Evolutionary conservation across 805 yeast genomes (phyloP).

Genomic region (Wickerhamiella spandovensis): DNA sequence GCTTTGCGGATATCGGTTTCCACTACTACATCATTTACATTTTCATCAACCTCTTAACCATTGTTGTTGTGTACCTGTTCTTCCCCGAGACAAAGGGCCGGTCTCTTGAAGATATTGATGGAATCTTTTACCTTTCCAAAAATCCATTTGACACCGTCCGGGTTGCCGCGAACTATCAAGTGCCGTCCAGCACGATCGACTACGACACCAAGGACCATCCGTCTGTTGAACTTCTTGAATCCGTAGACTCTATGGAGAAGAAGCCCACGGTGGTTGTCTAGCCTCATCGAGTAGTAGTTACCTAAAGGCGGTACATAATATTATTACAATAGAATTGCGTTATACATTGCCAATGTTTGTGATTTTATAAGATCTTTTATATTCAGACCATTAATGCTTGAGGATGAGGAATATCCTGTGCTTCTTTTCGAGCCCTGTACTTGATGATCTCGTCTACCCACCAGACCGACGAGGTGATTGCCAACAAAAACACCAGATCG

Average conservation of each 20-base stretch:
- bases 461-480: slow-evolving; percentile 67
- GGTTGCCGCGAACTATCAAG: slow-evolving; percentile 9
- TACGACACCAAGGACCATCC: slow-evolving; percentile 6
- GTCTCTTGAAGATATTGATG: slow-evolving; percentile 42
- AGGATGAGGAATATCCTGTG: neutral
- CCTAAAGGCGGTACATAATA: neutral
- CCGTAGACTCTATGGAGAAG: neutral
- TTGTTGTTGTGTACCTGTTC: slow-evolving; percentile 31
- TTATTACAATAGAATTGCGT: neutral
- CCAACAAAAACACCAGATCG: slow-evolving; percentile 52
- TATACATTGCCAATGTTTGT: no score
- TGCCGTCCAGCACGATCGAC: slow-evolving; percentile 7
- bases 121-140: slow-evolving; percentile 18
- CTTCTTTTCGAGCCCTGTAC: slow-evolving; percentile 19
- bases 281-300: no score
- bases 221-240: slow-evolving; percentile 4
- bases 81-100: slow-evolving; percentile 51
- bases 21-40: slow-evolving; percentile 49
- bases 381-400: neutral
- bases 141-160: slow-evolving; percentile 10
- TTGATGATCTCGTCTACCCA: slow-evolving; percentile 76
- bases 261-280: neutral
- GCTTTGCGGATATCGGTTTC: slow-evolving; percentile 37
- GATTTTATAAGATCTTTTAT: neutral
- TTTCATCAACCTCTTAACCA: slow-evolving; percentile 34